Percentiles rank a stretch among this genome's conserved stretches.
phyloP scores from a whole-genome alignment of 805 yeast species.

The Allodekkera sacchari region DNA sequence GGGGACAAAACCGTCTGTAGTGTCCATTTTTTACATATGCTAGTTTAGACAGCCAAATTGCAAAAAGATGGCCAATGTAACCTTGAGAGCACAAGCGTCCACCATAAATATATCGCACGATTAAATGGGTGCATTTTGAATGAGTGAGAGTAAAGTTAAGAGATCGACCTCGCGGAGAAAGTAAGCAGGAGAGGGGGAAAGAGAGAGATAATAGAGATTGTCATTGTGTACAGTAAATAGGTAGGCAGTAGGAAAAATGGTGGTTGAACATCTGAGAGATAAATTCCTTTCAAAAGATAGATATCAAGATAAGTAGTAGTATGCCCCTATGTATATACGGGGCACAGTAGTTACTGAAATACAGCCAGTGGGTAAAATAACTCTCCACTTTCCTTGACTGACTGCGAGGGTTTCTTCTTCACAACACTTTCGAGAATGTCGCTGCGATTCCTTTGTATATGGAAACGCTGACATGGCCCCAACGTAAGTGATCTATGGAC shows the following conservation, averaged over 20 bases:
- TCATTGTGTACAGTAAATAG: too few species aligned
- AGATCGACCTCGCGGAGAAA: neutral
- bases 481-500: conserved; percentile 11
- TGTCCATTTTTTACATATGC: conserved; percentile 22
- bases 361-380: neutral
- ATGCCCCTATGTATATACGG: too few species aligned
- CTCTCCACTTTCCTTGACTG: neutral
- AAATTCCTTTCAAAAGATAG: too few species aligned
- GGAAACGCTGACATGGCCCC: conserved; percentile 13
- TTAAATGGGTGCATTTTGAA: conserved; percentile 8
- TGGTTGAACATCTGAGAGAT: too few species aligned
- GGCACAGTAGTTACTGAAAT: too few species aligned
- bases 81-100: too few species aligned
- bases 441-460: neutral
- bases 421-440: neutral
- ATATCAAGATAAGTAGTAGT: too few species aligned
- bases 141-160: conserved; percentile 2
- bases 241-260: too few species aligned
- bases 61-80: too few species aligned
- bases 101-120: too few species aligned
- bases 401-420: conserved; percentile 1
- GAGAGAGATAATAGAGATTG: neutral
- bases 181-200: neutral
- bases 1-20: conserved; percentile 66
- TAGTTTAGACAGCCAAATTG: too few species aligned